Conservation (phyloP, 2,329 filamentous ascomycete genomes). For the Shiraia sp. region DNA sequence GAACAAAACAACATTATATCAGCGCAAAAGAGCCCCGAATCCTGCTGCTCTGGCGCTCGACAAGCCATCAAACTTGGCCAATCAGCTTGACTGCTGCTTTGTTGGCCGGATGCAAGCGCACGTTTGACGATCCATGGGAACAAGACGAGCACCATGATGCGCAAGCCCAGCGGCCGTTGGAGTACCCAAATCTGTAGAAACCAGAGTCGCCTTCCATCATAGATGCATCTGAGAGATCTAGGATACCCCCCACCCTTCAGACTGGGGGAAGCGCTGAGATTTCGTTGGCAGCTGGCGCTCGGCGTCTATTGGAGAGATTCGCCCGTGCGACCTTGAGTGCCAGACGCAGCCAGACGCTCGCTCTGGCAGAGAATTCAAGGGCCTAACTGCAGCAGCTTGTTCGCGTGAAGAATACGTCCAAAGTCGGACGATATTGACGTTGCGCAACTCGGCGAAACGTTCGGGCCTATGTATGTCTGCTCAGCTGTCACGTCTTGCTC, state of each 20-base stretch:
- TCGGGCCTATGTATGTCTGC: neutral
- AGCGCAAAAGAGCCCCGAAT: constrained; percentile 20
- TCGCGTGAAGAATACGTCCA: no score
- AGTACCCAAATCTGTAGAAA: constrained; percentile 8
- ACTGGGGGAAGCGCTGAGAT: constrained; percentile 34
- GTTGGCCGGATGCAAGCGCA: constrained; percentile 28
- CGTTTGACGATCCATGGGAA: constrained; percentile 23
- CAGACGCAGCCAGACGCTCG: constrained; percentile 32
- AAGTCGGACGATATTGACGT: no score
- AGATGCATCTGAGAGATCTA: constrained; percentile 22
- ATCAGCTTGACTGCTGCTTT: constrained; percentile 28
- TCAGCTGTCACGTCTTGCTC: constrained; percentile 1
- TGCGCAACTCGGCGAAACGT: constrained; percentile 4
- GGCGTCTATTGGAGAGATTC: constrained; percentile 41
- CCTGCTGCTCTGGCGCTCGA: constrained; percentile 29
- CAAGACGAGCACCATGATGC: constrained; percentile 34
- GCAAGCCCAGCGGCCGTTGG: constrained; percentile 13
- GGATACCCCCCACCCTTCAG: constrained; percentile 13
- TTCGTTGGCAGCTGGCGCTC: constrained; percentile 36
- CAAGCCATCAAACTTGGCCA: constrained; percentile 25
- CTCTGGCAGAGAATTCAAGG: neutral
- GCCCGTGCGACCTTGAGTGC: constrained; percentile 37
- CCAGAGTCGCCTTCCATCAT: constrained; percentile 16
- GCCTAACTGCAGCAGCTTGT: no score
- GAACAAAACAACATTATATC: constrained; percentile 14